Base-by-base conservation (phyloP, 1,284 basidiomycete species). In the Mycena sp. region DNA sequence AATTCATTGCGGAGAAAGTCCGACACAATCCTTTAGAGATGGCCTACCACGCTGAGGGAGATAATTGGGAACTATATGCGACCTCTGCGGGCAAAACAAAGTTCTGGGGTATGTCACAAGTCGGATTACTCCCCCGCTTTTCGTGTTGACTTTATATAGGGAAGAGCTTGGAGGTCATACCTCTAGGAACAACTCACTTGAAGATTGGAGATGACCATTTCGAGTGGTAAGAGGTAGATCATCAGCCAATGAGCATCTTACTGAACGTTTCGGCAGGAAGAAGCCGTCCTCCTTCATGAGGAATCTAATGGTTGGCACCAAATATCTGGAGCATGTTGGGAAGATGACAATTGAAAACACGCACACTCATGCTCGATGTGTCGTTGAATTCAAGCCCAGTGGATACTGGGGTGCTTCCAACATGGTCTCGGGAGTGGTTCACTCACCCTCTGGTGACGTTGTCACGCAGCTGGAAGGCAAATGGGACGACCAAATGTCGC, bases 1-100 rank as follows among this genome's bases (percentile, higher is more conserved):
- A 86, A 61, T 94, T 95, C 73, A 84, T 96, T 53, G 88, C 92
- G 52, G 94, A 96, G 78, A 96, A 96, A 80, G 94, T 96, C 57
- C 87, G 86, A 48, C 95, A 96, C 74, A 89, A 94, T 69, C 95
- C 95, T 10, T 82, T 93, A 46, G 81, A 94, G 70, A 87, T 95
- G 72, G 94, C 93, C 7, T 94, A 91, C 77, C 91, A 94, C 71
- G 92, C 92, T 4, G 87, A 94, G 72, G 93, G 93, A 14, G 76
- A 84, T 41, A 84, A 86, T 14, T 95, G 94, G 92, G 86, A 90
- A 72, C 75, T 93, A 29, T 84, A 82, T 69, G 90, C 85, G 40
- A 92, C 89, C 1, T 90, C 87, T 32, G 84, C 86, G 67, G 93
- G 91, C 25, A 92, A 87, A 75, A 94, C 93, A 61, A 95, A 94